Evolutionary conservation across 805 yeast genomes (phyloP), one percentile per base, ranked within the genome.

Genomic region (Wilhelminamyces savonicus): DNA sequence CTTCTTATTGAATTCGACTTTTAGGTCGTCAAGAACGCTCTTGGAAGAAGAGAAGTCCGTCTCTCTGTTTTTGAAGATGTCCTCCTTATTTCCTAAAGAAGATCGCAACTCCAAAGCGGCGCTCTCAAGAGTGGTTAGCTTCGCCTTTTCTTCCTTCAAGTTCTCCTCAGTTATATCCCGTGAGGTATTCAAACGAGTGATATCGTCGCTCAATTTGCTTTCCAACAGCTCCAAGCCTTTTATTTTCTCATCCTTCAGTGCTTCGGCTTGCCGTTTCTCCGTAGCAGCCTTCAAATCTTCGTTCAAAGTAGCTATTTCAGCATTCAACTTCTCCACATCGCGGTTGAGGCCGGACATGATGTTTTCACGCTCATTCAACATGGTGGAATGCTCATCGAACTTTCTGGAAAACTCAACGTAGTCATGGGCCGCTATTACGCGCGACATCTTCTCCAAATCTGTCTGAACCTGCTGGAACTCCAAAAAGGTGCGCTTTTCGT

Each of bases 381-480:
- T 51, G 7, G 61, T 61, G 24, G 72, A 58, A 28, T 72, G 68
- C 21, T 69, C 54, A 23, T 59, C 52, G 32, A 63, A 69, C 32
- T 58, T 65, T 13, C 50, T 49, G 5, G 66, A 59, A 36, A 63
- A 59, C 12, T 47, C 44, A 20, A 66, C 50, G 49, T 74, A 88
- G 44, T 82, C 87, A 50, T 82, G 82, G 7, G 95, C 88, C 28
- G 79, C 78, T 2, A 86, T 82, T 1, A 85, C 69, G 41, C 82
- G 70, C 12, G 82, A 68, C 20, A 82, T 57, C 24, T 79, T 77
- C 53, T 90, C 97, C 35, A 84, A 61, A 44, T 84, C 87, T 5
- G 83, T 66, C 44, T 83, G 92, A 8, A 82, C 74, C 34, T 82
- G 86, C 58, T 90, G 97, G 53, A 71, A 88, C 48, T 90, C 97